phyloP scores from a whole-genome alignment of 106 monocot genomes.

The Dendrobium chrysotoxum region DNA sequence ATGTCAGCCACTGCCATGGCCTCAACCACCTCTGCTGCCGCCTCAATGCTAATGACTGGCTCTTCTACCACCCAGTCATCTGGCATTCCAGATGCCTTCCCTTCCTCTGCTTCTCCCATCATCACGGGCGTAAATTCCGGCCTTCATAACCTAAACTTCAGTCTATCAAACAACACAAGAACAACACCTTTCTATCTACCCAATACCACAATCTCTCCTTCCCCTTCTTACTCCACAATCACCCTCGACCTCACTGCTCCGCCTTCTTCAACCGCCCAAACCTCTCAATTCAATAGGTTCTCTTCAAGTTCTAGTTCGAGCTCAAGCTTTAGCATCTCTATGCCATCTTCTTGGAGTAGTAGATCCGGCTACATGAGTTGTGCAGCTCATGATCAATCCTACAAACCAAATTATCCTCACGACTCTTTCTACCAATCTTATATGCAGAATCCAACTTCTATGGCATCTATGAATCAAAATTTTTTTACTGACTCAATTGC shows the following conservation, averaged over 20 bases:
- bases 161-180: conserved; percentile 10
- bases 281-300: conserved; percentile 10
- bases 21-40: conserved; percentile 64
- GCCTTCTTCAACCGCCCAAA: neutral
- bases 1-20: conserved; percentile 66
- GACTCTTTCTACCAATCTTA: neutral
- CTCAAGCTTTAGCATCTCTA: conserved; percentile 8
- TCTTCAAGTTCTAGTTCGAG: neutral
- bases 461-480: neutral
- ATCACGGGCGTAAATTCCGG: neutral
- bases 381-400: neutral
- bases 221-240: conserved; percentile 33
- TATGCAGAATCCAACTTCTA: neutral
- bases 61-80: neutral
- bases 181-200: conserved; percentile 18
- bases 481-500: neutral
- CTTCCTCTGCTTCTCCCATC: neutral
- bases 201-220: conserved; percentile 20
- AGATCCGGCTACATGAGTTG: neutral
- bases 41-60: conserved; percentile 55
- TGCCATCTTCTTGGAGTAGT: conserved; percentile 4
- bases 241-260: conserved; percentile 49
- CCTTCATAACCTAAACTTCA: conserved; percentile 25
- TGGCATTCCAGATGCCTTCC: neutral
- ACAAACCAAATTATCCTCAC: neutral